Percentiles rank a stretch among this genome's conserved stretches.
These are phyloP conservation scores for Amauroascus verrucosus DNA, from an alignment of 2,329 filamentous ascomycete species.

Conservation along the genomic window DNA sequence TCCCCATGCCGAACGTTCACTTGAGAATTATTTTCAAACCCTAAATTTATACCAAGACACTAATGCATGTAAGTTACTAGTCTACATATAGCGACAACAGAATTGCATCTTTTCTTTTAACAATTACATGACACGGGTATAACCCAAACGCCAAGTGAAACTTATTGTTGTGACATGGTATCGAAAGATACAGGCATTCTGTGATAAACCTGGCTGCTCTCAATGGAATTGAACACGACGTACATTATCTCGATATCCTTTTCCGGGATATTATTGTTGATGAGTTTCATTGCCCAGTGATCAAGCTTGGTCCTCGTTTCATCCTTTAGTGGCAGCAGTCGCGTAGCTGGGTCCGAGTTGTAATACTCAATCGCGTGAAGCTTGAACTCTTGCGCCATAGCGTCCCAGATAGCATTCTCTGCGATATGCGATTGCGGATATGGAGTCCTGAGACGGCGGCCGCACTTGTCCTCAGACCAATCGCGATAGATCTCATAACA, in stretches of 20 bases:
- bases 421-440: slow-evolving; percentile 3
- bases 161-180: no score
- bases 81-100: no score
- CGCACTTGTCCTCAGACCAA: background rate
- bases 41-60: no score
- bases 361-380: slow-evolving; percentile 9
- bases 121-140: no score
- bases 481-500: background rate
- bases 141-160: no score
- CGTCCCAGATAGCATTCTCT: slow-evolving; percentile 1
- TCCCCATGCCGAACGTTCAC: no score
- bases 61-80: no score
- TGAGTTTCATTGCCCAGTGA: slow-evolving; percentile 4
- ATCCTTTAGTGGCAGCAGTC: slow-evolving; percentile 3
- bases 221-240: slow-evolving; percentile 2
- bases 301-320: slow-evolving; percentile 7
- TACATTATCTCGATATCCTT: slow-evolving; percentile 7
- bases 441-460: slow-evolving; percentile 2
- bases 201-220: slow-evolving; percentile 19
- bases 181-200: no score
- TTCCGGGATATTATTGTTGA: slow-evolving; percentile 1
- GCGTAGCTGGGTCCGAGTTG: slow-evolving; percentile 1
- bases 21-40: no score
- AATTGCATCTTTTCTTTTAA: no score
- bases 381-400: slow-evolving; percentile 7